A percentile compares a stretch with the other conserved stretches of the same genome.
phyloP scores from a whole-genome alignment of 768 basidiomycete genomes.

The Artomyces pyxidatus region DNA sequence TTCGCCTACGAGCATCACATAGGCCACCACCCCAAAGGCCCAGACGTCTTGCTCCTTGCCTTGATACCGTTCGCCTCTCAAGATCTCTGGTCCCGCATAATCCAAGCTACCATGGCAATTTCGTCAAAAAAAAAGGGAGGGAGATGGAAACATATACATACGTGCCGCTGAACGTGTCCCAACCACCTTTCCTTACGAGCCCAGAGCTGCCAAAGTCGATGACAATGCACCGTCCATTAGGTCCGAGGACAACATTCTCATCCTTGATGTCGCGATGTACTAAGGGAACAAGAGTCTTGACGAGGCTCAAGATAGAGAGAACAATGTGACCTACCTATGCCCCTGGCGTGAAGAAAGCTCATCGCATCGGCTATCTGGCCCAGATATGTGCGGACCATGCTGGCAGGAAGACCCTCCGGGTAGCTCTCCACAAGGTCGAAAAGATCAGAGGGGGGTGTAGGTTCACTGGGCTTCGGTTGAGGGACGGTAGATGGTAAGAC shows the following conservation, averaged over 20 bases:
- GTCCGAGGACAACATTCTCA: constrained; percentile 86
- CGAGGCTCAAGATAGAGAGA: not conserved
- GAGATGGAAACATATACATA: no score
- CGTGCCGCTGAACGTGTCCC: constrained; percentile 92
- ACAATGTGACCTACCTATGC: constrained; percentile 66
- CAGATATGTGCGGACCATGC: constrained; percentile 72
- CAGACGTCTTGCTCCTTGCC: constrained; percentile 98
- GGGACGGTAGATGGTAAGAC: constrained; percentile 75
- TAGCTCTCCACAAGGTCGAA: constrained; percentile 92
- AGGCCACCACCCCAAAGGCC: constrained; percentile 96
- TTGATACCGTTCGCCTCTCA: constrained; percentile 89
- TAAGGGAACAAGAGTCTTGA: constrained; percentile 20
- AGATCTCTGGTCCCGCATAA: constrained; percentile 94
- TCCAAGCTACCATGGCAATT: constrained; percentile 69
- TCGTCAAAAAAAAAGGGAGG: no score
- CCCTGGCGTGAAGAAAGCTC: constrained; percentile 80
- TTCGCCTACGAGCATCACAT: constrained; percentile 87
- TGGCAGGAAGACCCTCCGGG: constrained; percentile 75
- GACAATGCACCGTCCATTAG: constrained; percentile 75
- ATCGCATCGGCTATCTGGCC: constrained; percentile 92
- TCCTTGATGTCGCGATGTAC: constrained; percentile 98
- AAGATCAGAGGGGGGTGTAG: constrained; percentile 66
- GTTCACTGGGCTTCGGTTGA: constrained; percentile 42
- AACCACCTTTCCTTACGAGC: constrained; percentile 71
- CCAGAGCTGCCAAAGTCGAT: constrained; percentile 98